Percentiles rank a stretch among this genome's conserved stretches.
Evolutionary conservation across 257 asterid genomes (phyloP).

Genomic region (Thymus mandschuricus): DNA sequence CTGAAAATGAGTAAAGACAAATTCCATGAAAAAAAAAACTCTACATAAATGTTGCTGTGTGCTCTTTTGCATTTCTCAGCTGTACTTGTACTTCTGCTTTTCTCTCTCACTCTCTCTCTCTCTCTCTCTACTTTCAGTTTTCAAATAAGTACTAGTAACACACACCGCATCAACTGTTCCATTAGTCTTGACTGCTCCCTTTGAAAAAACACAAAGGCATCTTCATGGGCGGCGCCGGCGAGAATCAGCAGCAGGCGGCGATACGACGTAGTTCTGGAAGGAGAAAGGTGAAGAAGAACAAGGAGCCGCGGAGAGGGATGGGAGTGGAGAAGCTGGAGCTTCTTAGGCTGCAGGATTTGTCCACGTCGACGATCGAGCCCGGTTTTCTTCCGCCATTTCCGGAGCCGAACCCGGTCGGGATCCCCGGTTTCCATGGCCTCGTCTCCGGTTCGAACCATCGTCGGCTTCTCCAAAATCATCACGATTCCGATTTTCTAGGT

Average conservation of each 20-base stretch:
- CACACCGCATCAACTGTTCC: conserved; percentile 25
- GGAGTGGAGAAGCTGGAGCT: conserved; percentile 72
- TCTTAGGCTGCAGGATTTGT: conserved; percentile 37
- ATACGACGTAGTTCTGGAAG: conserved; percentile 43
- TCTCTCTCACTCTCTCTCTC: conserved; percentile 13
- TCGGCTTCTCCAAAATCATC: conserved; percentile 7
- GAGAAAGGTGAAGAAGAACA: conserved; percentile 43
- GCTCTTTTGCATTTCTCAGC: conserved; percentile 69
- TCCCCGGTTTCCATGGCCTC: conserved; percentile 31
- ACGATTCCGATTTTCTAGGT: conserved; percentile 22
- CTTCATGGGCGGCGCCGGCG: conserved; percentile 21
- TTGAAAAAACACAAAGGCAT: conserved; percentile 28
- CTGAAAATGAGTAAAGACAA: conserved; percentile 29
- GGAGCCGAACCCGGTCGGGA: not conserved
- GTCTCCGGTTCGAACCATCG: not conserved
- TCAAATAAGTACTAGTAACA: not conserved
- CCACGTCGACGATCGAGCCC: not conserved
- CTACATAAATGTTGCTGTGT: conserved; percentile 29
- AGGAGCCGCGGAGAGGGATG: conserved; percentile 65
- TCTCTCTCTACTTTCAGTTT: not conserved
- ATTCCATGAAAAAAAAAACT: not conserved
- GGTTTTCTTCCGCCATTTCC: conserved; percentile 16
- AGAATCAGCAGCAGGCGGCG: conserved; percentile 30
- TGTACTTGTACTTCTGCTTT: conserved; percentile 44
- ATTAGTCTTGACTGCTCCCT: conserved; percentile 13